Percentiles rank a stretch among this genome's conserved stretches.
Evolutionary conservation across 2,329 filamentous ascomycete species (phyloP).

Genomic region (Ceratocystis smalleyi): DNA sequence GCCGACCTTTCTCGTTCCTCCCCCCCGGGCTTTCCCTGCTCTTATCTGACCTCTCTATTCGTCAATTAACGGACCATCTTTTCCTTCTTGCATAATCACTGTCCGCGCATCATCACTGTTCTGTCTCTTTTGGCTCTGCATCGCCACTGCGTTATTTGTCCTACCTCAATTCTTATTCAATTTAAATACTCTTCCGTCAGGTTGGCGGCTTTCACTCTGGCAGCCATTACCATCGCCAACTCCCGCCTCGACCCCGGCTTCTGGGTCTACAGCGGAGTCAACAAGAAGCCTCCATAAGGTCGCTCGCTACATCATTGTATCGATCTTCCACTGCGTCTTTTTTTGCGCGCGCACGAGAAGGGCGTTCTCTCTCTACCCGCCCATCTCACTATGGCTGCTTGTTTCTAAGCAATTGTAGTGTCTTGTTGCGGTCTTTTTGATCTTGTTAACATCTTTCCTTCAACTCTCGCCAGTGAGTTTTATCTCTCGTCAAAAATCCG

Average conservation of each 20-base stretch:
- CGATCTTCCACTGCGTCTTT: neutral
- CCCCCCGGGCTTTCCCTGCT: neutral
- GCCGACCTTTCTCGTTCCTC: neutral
- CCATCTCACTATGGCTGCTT: slow-evolving; percentile 10
- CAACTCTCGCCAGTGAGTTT: neutral
- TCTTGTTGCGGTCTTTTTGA: neutral
- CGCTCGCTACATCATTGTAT: neutral
- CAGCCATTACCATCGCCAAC: slow-evolving; percentile 20
- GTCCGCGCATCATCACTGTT: neutral
- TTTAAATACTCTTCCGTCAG: slow-evolving; percentile 4
- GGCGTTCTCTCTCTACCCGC: neutral
- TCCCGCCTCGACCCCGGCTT: slow-evolving; percentile 83
- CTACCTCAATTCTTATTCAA: neutral
- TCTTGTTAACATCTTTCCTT: neutral
- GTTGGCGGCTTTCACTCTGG: slow-evolving; percentile 18
- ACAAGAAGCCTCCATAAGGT: slow-evolving; percentile 91
- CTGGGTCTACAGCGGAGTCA: slow-evolving; percentile 92
- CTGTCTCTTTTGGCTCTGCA: neutral
- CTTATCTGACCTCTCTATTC: neutral
- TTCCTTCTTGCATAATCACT: too few species aligned
- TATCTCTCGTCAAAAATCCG: neutral
- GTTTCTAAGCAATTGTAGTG: slow-evolving; percentile 4
- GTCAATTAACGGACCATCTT: neutral
- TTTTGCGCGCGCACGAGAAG: neutral
- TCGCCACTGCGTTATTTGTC: slow-evolving; percentile 6